These are phyloP conservation scores for Plasmodium fragile DNA, from an alignment of 169 alveolate species.

Conservation along the genomic window DNA sequence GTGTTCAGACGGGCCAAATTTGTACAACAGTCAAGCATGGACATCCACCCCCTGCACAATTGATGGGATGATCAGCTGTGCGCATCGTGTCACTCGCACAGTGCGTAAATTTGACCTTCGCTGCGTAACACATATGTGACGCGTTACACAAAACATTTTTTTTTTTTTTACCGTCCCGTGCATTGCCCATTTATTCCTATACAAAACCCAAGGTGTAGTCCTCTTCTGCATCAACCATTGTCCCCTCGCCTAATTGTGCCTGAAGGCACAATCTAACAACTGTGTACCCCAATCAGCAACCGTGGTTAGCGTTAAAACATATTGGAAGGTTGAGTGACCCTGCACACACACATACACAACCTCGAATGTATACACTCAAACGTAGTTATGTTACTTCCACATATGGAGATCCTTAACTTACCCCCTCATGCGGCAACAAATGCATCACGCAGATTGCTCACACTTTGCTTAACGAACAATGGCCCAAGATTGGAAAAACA, in stretches of 20 bases:
- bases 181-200: not conserved
- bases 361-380: no score
- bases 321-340: not conserved
- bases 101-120: not conserved
- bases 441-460: not conserved
- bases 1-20: not conserved
- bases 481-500: slow-evolving; percentile 52
- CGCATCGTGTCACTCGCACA: not conserved
- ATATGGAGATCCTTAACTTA: not conserved
- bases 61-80: not conserved
- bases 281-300: not conserved
- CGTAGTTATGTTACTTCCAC: not conserved
- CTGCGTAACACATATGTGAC: not conserved
- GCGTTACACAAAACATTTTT: not conserved
- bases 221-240: not conserved
- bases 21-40: not conserved
- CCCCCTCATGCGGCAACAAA: not conserved
- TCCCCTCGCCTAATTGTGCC: not conserved
- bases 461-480: slow-evolving; percentile 1
- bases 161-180: not conserved
- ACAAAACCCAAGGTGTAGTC: not conserved
- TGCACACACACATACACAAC: not conserved
- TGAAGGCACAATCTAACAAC: not conserved
- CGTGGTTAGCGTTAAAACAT: not conserved
- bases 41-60: not conserved